phyloP scores from a whole-genome alignment of 768 basidiomycete genomes.

The Lentinula edodes region DNA sequence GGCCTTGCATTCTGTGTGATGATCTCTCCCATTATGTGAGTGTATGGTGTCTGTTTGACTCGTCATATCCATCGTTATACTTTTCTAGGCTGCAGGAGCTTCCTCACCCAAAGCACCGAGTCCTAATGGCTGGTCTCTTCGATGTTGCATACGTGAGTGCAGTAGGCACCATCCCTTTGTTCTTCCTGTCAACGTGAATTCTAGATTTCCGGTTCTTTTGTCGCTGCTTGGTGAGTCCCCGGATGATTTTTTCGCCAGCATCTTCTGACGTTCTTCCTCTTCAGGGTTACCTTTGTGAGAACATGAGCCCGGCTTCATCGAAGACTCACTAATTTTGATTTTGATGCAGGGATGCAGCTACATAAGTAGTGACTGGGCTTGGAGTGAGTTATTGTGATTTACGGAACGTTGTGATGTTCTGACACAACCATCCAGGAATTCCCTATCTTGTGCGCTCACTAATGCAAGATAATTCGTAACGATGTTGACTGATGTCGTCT shows the following conservation, averaged over 20 bases:
- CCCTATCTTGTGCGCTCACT: conserved; percentile 5
- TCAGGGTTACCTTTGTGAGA: conserved; percentile 5
- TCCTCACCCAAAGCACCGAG: conserved; percentile 5
- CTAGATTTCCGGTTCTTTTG: conserved; percentile 4
- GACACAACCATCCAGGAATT: neutral
- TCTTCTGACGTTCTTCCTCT: neutral
- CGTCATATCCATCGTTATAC: neutral
- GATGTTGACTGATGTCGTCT: neutral
- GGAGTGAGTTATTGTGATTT: neutral
- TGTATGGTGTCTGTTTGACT: neutral
- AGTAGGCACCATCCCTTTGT: neutral
- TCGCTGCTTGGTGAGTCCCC: conserved; percentile 1
- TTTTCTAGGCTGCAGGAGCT: conserved; percentile 3
- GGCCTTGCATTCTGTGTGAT: conserved; percentile 4
- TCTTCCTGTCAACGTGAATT: neutral
- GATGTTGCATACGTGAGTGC: conserved; percentile 6
- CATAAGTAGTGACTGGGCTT: conserved; percentile 2
- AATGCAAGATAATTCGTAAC: neutral
- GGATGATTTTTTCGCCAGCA: neutral
- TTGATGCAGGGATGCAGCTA: conserved; percentile 1
- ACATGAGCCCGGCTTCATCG: neutral
- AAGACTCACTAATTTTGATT: neutral
- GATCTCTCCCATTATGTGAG: conserved; percentile 4
- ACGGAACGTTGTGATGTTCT: neutral
- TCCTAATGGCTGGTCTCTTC: conserved; percentile 5